These are phyloP conservation scores for Hyphodiscus hymeniophilus DNA, from an alignment of 495 filamentous ascomycete genomes.

Conservation along the genomic window DNA sequence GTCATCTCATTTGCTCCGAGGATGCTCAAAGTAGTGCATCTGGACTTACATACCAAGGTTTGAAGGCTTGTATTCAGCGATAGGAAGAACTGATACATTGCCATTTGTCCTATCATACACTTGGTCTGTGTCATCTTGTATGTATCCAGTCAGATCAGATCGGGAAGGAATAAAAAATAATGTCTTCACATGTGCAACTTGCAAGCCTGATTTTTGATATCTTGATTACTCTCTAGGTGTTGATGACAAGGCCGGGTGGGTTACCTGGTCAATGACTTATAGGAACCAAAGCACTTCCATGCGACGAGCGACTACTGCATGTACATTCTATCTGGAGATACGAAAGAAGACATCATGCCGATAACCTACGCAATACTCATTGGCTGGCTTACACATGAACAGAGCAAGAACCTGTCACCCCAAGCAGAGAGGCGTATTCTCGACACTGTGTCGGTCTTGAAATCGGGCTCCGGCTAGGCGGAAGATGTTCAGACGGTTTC, in stretches of 20 bases:
- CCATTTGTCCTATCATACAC: neutral
- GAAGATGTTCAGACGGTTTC: neutral
- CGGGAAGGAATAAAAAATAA: slow-evolving; percentile 11
- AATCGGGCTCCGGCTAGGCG: neutral
- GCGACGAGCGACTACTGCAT: no score
- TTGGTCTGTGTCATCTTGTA: slow-evolving; percentile 8
- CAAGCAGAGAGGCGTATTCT: neutral
- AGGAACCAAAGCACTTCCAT: no score
- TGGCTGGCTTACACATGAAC: neutral
- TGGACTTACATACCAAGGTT: neutral
- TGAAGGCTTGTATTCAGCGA: neutral
- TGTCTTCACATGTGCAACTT: slow-evolving; percentile 8
- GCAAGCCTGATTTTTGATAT: neutral
- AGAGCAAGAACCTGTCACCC: neutral
- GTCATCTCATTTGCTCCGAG: slow-evolving; percentile 8
- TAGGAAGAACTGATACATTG: slow-evolving; percentile 7
- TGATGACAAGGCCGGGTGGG: neutral
- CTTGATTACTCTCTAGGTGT: neutral
- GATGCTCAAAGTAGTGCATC: neutral
- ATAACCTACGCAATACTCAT: neutral
- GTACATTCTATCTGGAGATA: neutral
- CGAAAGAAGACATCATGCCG: neutral
- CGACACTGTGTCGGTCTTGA: neutral
- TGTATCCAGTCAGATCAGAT: slow-evolving; percentile 8
- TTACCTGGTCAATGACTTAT: no score